Conservation (phyloP, 2,329 filamentous ascomycete species). For the Ophiostoma australiae region DNA sequence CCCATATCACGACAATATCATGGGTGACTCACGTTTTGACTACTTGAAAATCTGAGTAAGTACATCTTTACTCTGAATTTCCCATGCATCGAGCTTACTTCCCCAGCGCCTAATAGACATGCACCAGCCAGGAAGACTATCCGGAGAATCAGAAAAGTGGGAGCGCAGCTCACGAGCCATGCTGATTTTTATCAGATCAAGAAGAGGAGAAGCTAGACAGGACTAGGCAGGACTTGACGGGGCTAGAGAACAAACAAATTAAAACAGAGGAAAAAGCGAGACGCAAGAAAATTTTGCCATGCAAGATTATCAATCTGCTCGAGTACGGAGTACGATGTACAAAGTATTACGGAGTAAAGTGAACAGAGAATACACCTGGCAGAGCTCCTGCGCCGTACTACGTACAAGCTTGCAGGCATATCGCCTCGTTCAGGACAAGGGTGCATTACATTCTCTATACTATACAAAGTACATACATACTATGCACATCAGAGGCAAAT, state of each 20-base stretch:
- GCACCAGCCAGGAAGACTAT: background rate
- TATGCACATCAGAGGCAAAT: too few relatives aligned
- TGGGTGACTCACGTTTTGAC: background rate
- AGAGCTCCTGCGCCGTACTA: background rate
- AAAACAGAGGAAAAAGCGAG: background rate
- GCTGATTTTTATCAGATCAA: slow-evolving; percentile 24
- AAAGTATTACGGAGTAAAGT: background rate
- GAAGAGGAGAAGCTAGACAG: background rate
- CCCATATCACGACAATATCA: background rate
- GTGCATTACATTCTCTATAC: too few relatives aligned
- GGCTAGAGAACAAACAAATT: background rate
- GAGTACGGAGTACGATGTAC: background rate
- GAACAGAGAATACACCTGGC: background rate
- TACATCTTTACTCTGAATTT: background rate
- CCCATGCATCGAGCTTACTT: background rate
- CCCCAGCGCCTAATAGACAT: background rate
- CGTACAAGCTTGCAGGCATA: background rate
- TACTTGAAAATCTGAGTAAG: background rate
- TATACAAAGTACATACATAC: too few relatives aligned
- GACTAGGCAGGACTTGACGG: background rate
- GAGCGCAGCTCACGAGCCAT: slow-evolving; percentile 6
- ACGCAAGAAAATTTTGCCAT: slow-evolving; percentile 15
- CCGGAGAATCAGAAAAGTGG: slow-evolving; percentile 2
- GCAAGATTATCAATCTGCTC: slow-evolving; percentile 28
- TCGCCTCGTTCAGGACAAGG: background rate